These are phyloP conservation scores for Pythium grandisporangium DNA, from an alignment of 352 stramenopile genomes.

Conservation along the genomic window DNA sequence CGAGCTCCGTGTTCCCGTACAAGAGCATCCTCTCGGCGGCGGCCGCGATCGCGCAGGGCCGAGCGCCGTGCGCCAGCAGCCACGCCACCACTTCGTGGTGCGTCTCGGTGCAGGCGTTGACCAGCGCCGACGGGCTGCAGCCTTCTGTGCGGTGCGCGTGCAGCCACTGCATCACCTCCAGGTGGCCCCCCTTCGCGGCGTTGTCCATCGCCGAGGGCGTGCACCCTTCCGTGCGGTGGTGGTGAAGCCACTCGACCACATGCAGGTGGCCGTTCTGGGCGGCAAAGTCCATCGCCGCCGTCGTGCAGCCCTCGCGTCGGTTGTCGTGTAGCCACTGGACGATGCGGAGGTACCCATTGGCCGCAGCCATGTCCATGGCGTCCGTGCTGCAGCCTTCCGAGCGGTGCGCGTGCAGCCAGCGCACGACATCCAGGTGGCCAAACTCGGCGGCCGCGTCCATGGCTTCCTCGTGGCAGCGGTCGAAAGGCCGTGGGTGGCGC, in stretches of 20 bases:
- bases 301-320: slow-evolving; percentile 43
- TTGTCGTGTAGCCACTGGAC: slow-evolving; percentile 59
- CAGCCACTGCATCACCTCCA: slow-evolving; percentile 41
- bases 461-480: slow-evolving; percentile 38
- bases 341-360: slow-evolving; percentile 37
- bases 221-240: slow-evolving; percentile 34
- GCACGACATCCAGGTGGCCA: slow-evolving; percentile 42
- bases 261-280: slow-evolving; percentile 43
- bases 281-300: slow-evolving; percentile 57
- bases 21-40: slow-evolving; percentile 27
- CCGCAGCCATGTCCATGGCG: slow-evolving; percentile 54
- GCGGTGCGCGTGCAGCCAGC: slow-evolving; percentile 39
- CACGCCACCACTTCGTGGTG: slow-evolving; percentile 48
- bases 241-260: slow-evolving; percentile 53
- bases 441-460: slow-evolving; percentile 64
- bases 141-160: slow-evolving; percentile 41
- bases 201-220: slow-evolving; percentile 51
- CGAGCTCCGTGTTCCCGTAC: slow-evolving; percentile 8
- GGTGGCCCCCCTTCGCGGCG: slow-evolving; percentile 30
- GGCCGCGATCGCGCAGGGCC: slow-evolving; percentile 22
- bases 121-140: slow-evolving; percentile 58
- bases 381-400: slow-evolving; percentile 51
- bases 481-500: slow-evolving; percentile 21
- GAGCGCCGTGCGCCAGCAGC: slow-evolving; percentile 31
- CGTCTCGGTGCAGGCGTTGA: slow-evolving; percentile 44